phyloP scores from a whole-genome alignment of 306 rosid species.

The Pyrus communis region DNA sequence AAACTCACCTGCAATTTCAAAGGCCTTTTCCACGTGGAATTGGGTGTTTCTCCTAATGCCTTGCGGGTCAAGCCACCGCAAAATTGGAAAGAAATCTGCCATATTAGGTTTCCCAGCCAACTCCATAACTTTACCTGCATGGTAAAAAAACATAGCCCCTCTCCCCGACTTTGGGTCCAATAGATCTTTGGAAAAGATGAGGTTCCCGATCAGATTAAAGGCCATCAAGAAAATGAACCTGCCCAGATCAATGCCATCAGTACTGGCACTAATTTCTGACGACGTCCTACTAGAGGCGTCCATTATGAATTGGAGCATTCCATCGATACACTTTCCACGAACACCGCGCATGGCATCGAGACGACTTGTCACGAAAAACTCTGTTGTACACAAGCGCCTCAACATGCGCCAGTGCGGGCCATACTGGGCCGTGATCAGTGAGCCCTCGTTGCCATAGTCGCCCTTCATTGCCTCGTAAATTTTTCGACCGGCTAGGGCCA shows the following conservation, averaged over 20 bases:
- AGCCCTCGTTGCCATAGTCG: constrained; percentile 45
- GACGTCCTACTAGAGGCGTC: constrained; percentile 13
- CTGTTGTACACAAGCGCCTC: constrained; percentile 35
- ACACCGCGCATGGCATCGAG: constrained; percentile 40
- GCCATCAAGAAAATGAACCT: constrained; percentile 60
- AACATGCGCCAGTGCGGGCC: constrained; percentile 80
- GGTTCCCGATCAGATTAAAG: constrained; percentile 77
- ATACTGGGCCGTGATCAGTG: constrained; percentile 61
- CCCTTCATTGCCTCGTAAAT: constrained; percentile 84
- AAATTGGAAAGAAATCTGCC: constrained; percentile 58
- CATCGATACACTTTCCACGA: constrained; percentile 49
- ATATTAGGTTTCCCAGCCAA: constrained; percentile 71
- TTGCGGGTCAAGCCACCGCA: constrained; percentile 71
- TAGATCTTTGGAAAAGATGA: constrained; percentile 73
- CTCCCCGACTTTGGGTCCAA: constrained; percentile 46
- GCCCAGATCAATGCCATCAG: constrained; percentile 43
- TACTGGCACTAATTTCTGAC: neutral
- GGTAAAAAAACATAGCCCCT: constrained; percentile 54
- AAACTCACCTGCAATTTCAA: constrained; percentile 63
- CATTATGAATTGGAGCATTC: constrained; percentile 39
- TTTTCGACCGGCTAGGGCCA: constrained; percentile 56
- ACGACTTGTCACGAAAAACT: constrained; percentile 54
- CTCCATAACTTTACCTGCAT: constrained; percentile 68
- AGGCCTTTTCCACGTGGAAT: constrained; percentile 57
- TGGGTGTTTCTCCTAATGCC: constrained; percentile 63